Evolutionary conservation across 106 monocot genomes (phyloP).

Genomic region (Triglochin maritima): DNA sequence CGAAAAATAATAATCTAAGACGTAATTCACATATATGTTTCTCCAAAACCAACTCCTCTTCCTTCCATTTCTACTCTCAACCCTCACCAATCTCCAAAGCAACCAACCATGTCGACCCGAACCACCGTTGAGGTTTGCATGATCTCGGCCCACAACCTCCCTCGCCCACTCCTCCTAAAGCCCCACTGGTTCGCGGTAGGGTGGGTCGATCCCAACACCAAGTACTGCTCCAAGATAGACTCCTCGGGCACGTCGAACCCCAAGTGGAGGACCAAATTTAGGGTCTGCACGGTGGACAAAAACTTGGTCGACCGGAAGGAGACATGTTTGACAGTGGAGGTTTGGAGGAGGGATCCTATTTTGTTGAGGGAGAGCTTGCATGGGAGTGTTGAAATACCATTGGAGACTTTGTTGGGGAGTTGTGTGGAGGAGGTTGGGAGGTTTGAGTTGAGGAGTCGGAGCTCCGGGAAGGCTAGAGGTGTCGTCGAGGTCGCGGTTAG

Average conservation of each 20-base stretch:
- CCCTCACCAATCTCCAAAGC: too few species aligned
- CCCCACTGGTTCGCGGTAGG: constrained; percentile 75
- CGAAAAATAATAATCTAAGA: too few species aligned
- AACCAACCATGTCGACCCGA: constrained; percentile 30
- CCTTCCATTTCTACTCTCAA: too few species aligned
- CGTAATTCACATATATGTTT: too few species aligned
- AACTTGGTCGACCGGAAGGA: constrained; percentile 9
- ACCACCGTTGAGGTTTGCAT: constrained; percentile 48
- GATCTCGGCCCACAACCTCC: constrained; percentile 64
- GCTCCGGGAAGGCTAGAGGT: constrained; percentile 45
- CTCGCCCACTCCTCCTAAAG: constrained; percentile 37
- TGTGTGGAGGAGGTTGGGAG: constrained; percentile 43
- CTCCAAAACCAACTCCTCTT: too few species aligned
- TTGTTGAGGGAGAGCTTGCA: constrained; percentile 62
- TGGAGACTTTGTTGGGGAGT: constrained; percentile 47
- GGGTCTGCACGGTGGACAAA: constrained; percentile 17
- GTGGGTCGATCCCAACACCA: constrained; percentile 57
- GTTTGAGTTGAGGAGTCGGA: constrained; percentile 51
- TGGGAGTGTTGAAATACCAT: constrained; percentile 34
- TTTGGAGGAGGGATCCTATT: constrained; percentile 56
- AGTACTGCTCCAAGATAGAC: constrained; percentile 71
- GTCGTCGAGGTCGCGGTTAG: constrained; percentile 49
- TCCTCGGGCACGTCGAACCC: constrained; percentile 35
- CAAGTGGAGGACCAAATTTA: constrained; percentile 69
- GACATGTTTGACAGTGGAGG: constrained; percentile 38